Evolutionary conservation across 805 yeast species (phyloP), one percentile per base, ranked within the genome.

Genomic region (Lipomyces lipofer): DNA sequence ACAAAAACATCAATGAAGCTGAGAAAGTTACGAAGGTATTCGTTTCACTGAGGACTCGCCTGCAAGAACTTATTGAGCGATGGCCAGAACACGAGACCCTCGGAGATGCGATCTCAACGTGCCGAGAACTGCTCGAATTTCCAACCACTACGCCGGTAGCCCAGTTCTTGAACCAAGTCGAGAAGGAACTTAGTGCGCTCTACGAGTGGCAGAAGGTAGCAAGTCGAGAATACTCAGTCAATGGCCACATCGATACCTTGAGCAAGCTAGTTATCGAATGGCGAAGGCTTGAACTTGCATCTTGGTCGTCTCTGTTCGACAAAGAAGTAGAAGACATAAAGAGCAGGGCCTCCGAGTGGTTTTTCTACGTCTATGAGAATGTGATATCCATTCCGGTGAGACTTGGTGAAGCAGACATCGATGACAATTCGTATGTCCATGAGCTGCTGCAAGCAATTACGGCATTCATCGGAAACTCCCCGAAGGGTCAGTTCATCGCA

Each of bases 61-160:
- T 82, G 2, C 59, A 67, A 6, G 71, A 70, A 3, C 68, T 88
- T 10, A 68, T 85, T 10, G 70, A 70, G 24, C 81, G 83, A 65
- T 94, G 97, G 96, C 97, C 98, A 0, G 99, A 95, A 64, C 96
- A 95, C 73, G 94, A 94, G 0, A 89, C 96, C 0, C 71, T 94
- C 47, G 84, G 78, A 53, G 88, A 85, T 19, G 75, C 92, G 44
- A 68, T 73, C 35, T 73, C 84, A 56, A 81, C 84, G 7, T 79
- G 86, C 59, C 70, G 75, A 13, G 98, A 91, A 66, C 79, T 86
- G 55, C 69, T 86, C 52, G 69, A 70, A 2, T 85, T 75, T 64
- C 80, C 95, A 0, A 75, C 83, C 1, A 72, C 75, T 28, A 81
- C 87, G 0, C 94, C 99, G 0, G 71, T 94, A 30, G 91, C 91